Conservation (phyloP, 768 basidiomycete genomes). For the Hygrophorus pudorinus region DNA sequence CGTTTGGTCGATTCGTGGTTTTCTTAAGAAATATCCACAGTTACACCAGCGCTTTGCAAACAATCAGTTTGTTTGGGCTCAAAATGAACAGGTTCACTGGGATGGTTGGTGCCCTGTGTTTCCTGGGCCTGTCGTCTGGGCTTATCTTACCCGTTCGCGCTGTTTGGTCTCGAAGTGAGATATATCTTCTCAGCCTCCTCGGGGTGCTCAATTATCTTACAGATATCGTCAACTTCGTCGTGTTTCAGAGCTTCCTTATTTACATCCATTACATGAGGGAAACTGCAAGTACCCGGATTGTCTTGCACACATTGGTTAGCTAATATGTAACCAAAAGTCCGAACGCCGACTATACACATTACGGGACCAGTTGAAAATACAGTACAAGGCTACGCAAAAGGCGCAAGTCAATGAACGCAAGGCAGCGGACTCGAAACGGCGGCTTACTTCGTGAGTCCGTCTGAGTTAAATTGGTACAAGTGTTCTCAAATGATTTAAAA, state of each 20-base stretch:
- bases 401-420: constrained; percentile 71
- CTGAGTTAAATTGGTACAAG: not conserved
- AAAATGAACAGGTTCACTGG: constrained; percentile 60
- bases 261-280: constrained; percentile 65
- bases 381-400: constrained; percentile 54
- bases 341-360: constrained; percentile 61
- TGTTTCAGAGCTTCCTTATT: constrained; percentile 74
- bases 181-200: not conserved
- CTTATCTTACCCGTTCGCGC: constrained; percentile 10
- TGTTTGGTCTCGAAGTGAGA: constrained; percentile 11
- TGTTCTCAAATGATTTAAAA: not conserved
- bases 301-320: constrained; percentile 12
- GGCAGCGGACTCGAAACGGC: constrained; percentile 72
- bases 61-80: constrained; percentile 63
- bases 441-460: constrained; percentile 64
- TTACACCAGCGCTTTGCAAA: constrained; percentile 37
- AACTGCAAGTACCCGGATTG: constrained; percentile 27
- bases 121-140: constrained; percentile 37
- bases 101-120: constrained; percentile 41
- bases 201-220: not conserved
- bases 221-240: constrained; percentile 60
- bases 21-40: not conserved
- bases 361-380: constrained; percentile 67
- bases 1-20: constrained; percentile 4
- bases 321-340: constrained; percentile 32